Evolutionary conservation across 2,329 filamentous ascomycete species (phyloP).

Genomic region (Paracorniculantispora psalliotae): DNA sequence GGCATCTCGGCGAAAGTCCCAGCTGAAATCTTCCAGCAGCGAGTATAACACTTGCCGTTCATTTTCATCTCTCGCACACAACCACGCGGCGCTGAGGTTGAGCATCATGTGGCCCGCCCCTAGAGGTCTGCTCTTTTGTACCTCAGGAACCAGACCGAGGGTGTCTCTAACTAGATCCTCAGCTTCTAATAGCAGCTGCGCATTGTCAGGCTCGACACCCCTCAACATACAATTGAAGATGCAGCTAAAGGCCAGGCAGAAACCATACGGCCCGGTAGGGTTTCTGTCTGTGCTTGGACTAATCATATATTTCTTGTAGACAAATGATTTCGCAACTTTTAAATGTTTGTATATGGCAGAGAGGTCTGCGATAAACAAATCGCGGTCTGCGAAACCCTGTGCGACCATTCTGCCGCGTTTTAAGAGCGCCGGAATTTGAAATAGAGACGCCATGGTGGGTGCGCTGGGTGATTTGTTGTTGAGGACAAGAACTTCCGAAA

Average conservation of each 20-base stretch:
- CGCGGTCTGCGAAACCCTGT: neutral
- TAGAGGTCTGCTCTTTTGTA: neutral
- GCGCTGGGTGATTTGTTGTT: neutral
- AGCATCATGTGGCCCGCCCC: slow-evolving; percentile 6
- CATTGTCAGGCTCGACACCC: neutral
- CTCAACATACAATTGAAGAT: slow-evolving; percentile 9
- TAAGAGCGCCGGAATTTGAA: slow-evolving; percentile 1
- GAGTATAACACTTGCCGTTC: neutral
- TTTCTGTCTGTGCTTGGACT: neutral
- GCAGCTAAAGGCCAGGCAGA: slow-evolving; percentile 5
- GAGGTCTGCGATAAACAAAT: neutral
- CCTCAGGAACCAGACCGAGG: neutral
- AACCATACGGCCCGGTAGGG: neutral
- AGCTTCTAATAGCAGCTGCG: neutral
- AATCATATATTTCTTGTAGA: slow-evolving; percentile 1
- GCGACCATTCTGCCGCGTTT: neutral
- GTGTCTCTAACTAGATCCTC: neutral
- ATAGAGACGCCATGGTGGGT: neutral
- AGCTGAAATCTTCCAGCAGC: neutral
- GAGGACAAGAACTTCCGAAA: neutral
- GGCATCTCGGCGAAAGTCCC: neutral
- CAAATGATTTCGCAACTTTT: neutral
- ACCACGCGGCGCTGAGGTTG: slow-evolving; percentile 2
- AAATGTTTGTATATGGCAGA: neutral
- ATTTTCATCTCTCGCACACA: neutral